Evolutionary conservation across 768 basidiomycete genomes (phyloP), one percentile per base, ranked within the genome.

Genomic region (Lactifluus hygrophoroides): DNA sequence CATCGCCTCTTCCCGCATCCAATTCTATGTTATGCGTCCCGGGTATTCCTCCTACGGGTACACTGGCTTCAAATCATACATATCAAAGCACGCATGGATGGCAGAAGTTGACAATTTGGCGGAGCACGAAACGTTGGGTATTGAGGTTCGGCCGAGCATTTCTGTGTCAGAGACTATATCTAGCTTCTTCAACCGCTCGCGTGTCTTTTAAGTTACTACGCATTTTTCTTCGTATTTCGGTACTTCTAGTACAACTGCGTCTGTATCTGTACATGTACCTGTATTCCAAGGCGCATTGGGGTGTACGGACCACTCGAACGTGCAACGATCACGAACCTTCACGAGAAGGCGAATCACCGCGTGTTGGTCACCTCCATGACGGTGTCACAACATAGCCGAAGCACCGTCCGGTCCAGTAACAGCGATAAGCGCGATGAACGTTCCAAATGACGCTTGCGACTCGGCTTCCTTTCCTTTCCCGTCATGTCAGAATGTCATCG

Each of bases 1-100:
- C 21, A 17, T 60, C 28, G 58, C 58, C 23, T 60, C 58, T 5
- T 60, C 58, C 30, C 58, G 58, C 37, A 51, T 60, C n/a, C 58
- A 60, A 37, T 60, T 60, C 17, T 60, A 51, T 35, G 54, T 60
- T 19, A 55, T 30, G 28, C 58, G 58, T 25, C 35, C 54, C 9
- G 58, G 58, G 6, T 46, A 38, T 46, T 45, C 32, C 16, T 17
- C 5, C 16, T 27, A 28, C 1, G 48, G 58, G 46, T 60, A 60
- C 40, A 8, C 46, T 16, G 47, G 43, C 49, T 60, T 60, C 49
- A 50, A 32, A 56, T 51, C 58, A 2, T 60, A 56, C 30, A 60
- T 60, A 48, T 45, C 58, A 16, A 56, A 56, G 17, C 27, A 51
- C 9, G 54, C 54, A 10, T 60, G 58, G 58, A 0, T 5, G 11